Conservation (phyloP, 2,329 filamentous ascomycete genomes). For the Fusarium lateritium region DNA sequence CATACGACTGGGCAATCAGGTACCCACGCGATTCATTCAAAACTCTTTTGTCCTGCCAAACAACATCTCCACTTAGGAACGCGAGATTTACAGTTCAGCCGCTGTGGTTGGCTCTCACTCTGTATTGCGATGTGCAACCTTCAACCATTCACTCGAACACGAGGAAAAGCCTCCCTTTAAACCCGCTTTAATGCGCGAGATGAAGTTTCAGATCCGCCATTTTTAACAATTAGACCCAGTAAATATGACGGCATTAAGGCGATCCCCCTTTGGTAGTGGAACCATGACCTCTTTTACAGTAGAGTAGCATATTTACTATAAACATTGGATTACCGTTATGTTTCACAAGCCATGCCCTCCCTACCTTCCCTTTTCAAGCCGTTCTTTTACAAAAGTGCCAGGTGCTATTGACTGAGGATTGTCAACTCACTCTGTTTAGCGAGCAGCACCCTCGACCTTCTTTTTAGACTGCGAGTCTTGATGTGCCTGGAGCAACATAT, state of each 20-base stretch:
- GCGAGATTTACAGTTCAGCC: background rate
- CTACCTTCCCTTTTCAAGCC: background rate
- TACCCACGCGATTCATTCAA: constrained; percentile 26
- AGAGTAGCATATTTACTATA: constrained; percentile 15
- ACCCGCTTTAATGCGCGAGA: constrained; percentile 31
- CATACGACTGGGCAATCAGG: constrained; percentile 10
- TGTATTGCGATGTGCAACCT: constrained; percentile 39
- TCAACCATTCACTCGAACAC: constrained; percentile 16
- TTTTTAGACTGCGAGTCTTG: background rate
- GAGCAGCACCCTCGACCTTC: background rate
- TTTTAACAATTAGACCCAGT: constrained; percentile 24
- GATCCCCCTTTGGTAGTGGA: constrained; percentile 43
- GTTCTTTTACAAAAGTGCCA: constrained; percentile 6
- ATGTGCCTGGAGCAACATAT: background rate
- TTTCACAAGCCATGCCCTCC: constrained; percentile 6
- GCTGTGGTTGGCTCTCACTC: constrained; percentile 8
- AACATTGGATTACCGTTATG: constrained; percentile 4
- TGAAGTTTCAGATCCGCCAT: constrained; percentile 39
- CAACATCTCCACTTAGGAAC: constrained; percentile 1
- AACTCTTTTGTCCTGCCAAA: constrained; percentile 14
- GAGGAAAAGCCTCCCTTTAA: constrained; percentile 29
- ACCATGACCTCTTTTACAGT: constrained; percentile 10
- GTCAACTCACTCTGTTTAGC: constrained; percentile 2
- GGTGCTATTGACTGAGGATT: background rate
- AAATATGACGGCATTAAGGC: constrained; percentile 42